Conservation (phyloP, 257 asterid species). For the Cynanchum wilfordii region DNA sequence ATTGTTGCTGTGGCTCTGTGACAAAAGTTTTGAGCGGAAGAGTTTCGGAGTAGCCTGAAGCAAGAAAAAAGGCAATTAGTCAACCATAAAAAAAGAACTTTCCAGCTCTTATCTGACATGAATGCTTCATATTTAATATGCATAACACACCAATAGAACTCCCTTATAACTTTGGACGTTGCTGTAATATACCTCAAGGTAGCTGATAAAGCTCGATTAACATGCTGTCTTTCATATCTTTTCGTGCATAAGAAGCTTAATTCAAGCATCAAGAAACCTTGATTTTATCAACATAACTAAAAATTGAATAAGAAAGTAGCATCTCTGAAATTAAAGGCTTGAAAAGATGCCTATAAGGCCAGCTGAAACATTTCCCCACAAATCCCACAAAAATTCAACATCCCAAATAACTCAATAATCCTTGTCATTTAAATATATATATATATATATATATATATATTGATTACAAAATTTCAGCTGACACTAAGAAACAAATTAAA, state of each 20-base stretch:
- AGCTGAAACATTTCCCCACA: background rate
- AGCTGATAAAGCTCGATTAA: background rate
- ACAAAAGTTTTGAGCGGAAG: background rate
- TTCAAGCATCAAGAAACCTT: background rate
- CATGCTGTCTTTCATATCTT: background rate
- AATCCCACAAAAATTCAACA: background rate
- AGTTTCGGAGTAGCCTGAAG: slow-evolving; percentile 11
- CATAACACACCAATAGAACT: background rate
- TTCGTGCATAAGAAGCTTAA: background rate
- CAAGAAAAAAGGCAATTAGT: background rate
- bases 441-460: no score
- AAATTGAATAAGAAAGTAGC: background rate
- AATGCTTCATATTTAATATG: background rate
- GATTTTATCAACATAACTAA: background rate
- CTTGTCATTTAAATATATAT: no score
- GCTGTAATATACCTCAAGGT: background rate
- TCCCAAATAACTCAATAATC: background rate
- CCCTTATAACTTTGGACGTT: background rate
- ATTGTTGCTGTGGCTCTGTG: background rate
- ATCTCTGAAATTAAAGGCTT: background rate
- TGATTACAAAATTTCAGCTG: background rate
- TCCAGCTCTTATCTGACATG: background rate
- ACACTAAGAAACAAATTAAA: background rate
- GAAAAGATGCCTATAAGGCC: background rate
- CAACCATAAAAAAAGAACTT: background rate